phyloP scores from a whole-genome alignment of 768 basidiomycete genomes.

The Leccinum imitatum region DNA sequence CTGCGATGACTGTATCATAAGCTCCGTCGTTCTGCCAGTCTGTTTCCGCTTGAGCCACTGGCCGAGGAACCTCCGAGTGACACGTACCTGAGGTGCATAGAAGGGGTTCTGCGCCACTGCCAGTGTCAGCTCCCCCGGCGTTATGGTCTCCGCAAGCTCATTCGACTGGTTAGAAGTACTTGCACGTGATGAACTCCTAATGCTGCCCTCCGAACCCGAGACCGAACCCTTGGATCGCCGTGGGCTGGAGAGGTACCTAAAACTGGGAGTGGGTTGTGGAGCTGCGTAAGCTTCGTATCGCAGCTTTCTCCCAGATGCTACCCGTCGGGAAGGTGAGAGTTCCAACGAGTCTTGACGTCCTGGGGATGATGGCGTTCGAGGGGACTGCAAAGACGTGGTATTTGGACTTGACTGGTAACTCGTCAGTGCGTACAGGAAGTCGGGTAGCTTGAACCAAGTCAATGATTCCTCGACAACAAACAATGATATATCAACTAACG shows the following conservation, averaged over 20 bases:
- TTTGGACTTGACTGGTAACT: constrained; percentile 23
- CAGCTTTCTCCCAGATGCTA: constrained; percentile 46
- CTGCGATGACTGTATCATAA: background rate
- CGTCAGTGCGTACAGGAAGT: constrained; percentile 57
- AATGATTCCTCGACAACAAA: constrained; percentile 7
- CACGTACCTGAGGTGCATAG: constrained; percentile 20
- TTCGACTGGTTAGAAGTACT: constrained; percentile 25
- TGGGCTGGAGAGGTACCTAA: constrained; percentile 36
- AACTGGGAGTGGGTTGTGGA: constrained; percentile 51
- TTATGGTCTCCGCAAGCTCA: constrained; percentile 28
- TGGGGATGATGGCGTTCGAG: constrained; percentile 10
- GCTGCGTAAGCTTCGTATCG: constrained; percentile 71
- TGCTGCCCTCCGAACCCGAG: constrained; percentile 36
- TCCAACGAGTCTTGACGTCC: constrained; percentile 19
- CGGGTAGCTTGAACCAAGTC: constrained; percentile 56
- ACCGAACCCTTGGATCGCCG: constrained; percentile 34
- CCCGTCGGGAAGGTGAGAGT: constrained; percentile 25
- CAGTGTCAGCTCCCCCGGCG: constrained; percentile 33
- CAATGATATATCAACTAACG: constrained; percentile 37
- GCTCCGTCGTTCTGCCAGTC: constrained; percentile 5
- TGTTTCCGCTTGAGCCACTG: constrained; percentile 13
- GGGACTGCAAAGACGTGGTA: constrained; percentile 6
- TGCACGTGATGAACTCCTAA: constrained; percentile 32
- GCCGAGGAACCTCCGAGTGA: background rate
- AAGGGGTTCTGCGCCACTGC: constrained; percentile 21